These are phyloP conservation scores for Naganishia friedmannii DNA, from an alignment of 768 basidiomycete genomes.

Conservation along the genomic window DNA sequence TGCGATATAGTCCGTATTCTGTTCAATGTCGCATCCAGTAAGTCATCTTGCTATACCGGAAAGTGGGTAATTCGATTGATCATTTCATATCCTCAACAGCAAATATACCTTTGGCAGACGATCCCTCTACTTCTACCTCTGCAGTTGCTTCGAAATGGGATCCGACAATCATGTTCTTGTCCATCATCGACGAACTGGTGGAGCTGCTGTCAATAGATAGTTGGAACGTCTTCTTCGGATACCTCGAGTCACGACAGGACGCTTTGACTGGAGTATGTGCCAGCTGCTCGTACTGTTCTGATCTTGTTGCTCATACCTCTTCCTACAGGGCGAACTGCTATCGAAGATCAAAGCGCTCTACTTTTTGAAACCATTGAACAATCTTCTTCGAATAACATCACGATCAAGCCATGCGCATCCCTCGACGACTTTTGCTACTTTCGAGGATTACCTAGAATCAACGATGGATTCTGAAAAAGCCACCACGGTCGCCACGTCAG, in stretches of 20 bases:
- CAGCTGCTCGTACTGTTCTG: too few species aligned
- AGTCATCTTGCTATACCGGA: not conserved
- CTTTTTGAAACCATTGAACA: conserved; percentile 19
- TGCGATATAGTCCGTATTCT: conserved; percentile 19
- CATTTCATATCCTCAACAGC: not conserved
- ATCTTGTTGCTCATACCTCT: not conserved
- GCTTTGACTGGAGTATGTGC: not conserved
- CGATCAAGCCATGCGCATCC: conserved; percentile 21
- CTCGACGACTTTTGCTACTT: conserved; percentile 14
- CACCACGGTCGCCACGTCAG: not conserved
- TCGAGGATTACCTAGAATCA: conserved; percentile 14
- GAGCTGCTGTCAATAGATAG: conserved; percentile 18
- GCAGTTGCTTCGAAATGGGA: conserved; percentile 7
- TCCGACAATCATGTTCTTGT: conserved; percentile 15
- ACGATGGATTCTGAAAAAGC: not conserved
- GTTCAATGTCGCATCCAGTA: conserved; percentile 7
- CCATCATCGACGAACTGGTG: conserved; percentile 22
- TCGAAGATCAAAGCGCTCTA: conserved; percentile 1
- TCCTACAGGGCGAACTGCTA: conserved; percentile 4
- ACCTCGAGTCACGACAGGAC: conserved; percentile 13
- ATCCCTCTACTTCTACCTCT: conserved; percentile 1
- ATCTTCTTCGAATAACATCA: conserved; percentile 21
- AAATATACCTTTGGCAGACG: not conserved
- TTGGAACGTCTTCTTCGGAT: conserved; percentile 15
- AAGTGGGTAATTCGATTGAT: not conserved